These are phyloP conservation scores for Aschersonia sp. DNA, from an alignment of 2,329 filamentous ascomycete genomes.

Conservation along the genomic window DNA sequence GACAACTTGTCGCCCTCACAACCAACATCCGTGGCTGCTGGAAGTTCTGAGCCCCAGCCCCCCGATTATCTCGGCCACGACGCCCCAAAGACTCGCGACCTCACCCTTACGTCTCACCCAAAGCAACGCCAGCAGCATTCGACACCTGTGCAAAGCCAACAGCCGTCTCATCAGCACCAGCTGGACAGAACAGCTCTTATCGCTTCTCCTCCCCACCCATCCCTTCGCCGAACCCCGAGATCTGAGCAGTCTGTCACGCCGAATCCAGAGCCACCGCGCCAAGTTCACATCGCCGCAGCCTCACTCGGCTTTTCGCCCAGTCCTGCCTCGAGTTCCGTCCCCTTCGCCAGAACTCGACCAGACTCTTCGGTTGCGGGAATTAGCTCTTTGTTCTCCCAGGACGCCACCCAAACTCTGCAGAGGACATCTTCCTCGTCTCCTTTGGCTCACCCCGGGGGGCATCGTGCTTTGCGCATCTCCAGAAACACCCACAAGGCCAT, in stretches of 20 bases:
- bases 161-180: constrained; percentile 4
- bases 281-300: constrained; percentile 30
- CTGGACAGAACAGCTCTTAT: constrained; percentile 25
- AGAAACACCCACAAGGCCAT: constrained; percentile 79
- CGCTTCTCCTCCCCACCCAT: constrained; percentile 28
- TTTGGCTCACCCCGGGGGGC: constrained; percentile 21
- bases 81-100: constrained; percentile 40
- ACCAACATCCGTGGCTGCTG: constrained; percentile 21
- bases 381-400: constrained; percentile 18
- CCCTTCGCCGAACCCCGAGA: constrained; percentile 36
- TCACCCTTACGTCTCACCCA: constrained; percentile 17
- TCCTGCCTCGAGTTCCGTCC: constrained; percentile 8
- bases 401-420: constrained; percentile 13
- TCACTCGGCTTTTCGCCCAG: constrained; percentile 33
- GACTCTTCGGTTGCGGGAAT: constrained; percentile 22
- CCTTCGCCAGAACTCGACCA: constrained; percentile 7
- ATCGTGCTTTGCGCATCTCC: constrained; percentile 52
- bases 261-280: constrained; percentile 25
- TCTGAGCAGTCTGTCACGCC: constrained; percentile 30
- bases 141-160: constrained; percentile 7
- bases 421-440: constrained; percentile 25
- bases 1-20: constrained; percentile 32
- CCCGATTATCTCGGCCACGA: constrained; percentile 29
- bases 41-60: constrained; percentile 29
- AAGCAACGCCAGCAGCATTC: constrained; percentile 27